phyloP scores from a whole-genome alignment of 768 basidiomycete genomes.

The Calocybe cyanea region DNA sequence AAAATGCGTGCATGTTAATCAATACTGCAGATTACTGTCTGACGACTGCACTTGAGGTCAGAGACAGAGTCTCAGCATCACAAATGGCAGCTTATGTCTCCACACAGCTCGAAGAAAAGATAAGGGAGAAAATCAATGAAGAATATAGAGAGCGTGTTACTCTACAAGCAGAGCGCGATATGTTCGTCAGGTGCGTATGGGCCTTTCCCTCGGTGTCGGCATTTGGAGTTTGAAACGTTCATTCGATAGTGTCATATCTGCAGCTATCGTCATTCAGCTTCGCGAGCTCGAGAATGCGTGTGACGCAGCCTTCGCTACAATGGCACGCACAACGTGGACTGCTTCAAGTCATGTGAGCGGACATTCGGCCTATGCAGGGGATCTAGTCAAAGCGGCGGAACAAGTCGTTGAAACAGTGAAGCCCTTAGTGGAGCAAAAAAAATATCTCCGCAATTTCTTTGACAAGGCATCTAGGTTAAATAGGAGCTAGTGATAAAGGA shows the following conservation, averaged over 20 bases:
- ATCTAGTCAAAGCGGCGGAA: constrained; percentile 71
- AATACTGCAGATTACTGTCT: constrained; percentile 99
- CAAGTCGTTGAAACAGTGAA: constrained; percentile 75
- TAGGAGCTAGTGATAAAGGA: too few relatives aligned
- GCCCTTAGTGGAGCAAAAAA: constrained; percentile 88
- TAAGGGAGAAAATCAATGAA: constrained; percentile 75
- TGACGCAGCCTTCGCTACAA: constrained; percentile 73
- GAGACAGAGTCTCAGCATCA: constrained; percentile 2
- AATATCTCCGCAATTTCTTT: constrained; percentile 87
- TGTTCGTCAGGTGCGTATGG: constrained; percentile 74
- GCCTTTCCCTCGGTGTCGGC: neutral
- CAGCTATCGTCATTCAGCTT: constrained; percentile 74
- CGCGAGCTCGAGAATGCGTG: constrained; percentile 83
- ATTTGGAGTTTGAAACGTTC: neutral
- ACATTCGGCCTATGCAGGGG: constrained; percentile 75
- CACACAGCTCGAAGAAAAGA: constrained; percentile 83
- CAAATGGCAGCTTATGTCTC: neutral
- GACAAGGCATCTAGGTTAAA: constrained; percentile 88
- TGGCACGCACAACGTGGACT: constrained; percentile 79
- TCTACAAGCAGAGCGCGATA: constrained; percentile 80
- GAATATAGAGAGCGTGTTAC: constrained; percentile 77
- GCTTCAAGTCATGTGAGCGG: constrained; percentile 81
- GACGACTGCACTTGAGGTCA: constrained; percentile 81
- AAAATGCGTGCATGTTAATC: constrained; percentile 82
- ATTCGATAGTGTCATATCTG: constrained; percentile 68